Percentiles rank a stretch among this genome's conserved stretches.
Evolutionary conservation across 2,329 filamentous ascomycete species (phyloP).

Genomic region (Alternaria metachromatica): DNA sequence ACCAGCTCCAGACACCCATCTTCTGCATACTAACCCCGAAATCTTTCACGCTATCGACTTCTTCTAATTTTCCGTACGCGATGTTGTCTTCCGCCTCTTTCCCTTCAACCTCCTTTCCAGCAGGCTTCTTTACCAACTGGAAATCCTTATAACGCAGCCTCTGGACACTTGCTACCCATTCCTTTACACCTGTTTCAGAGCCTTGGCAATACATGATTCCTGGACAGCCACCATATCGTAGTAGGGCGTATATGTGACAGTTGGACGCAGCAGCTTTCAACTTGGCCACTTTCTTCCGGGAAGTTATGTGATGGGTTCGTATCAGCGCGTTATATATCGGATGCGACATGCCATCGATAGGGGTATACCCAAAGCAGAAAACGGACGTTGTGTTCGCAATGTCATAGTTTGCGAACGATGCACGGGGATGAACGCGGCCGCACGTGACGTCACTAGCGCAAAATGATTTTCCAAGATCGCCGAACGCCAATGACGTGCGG

Average conservation of each 20-base stretch:
- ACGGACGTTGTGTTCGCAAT: not conserved
- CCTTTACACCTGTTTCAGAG: slow-evolving; percentile 60
- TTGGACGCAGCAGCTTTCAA: slow-evolving; percentile 70
- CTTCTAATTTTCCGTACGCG: slow-evolving; percentile 53
- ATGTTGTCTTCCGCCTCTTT: slow-evolving; percentile 1
- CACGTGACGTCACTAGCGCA: slow-evolving; percentile 42
- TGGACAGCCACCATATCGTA: slow-evolving; percentile 71
- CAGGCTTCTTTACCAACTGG: slow-evolving; percentile 65
- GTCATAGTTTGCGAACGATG: not conserved
- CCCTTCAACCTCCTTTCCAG: slow-evolving; percentile 28
- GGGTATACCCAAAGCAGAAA: not conserved
- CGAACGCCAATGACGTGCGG: slow-evolving; percentile 21
- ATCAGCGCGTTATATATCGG: slow-evolving; percentile 66
- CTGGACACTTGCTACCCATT: slow-evolving; percentile 71
- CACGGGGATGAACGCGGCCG: not conserved
- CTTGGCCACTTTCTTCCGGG: slow-evolving; percentile 72
- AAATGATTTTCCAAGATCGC: slow-evolving; percentile 24
- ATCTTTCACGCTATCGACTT: slow-evolving; percentile 68
- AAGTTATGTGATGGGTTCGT: slow-evolving; percentile 81
- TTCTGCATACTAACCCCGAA: slow-evolving; percentile 69
- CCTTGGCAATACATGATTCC: slow-evolving; percentile 82
- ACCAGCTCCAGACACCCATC: slow-evolving; percentile 68
- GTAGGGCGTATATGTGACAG: slow-evolving; percentile 67
- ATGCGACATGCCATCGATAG: slow-evolving; percentile 26
- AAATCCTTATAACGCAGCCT: slow-evolving; percentile 75